These are phyloP conservation scores for Phialophora verrucosa DNA, from an alignment of 2,329 filamentous ascomycete species.

Conservation along the genomic window DNA sequence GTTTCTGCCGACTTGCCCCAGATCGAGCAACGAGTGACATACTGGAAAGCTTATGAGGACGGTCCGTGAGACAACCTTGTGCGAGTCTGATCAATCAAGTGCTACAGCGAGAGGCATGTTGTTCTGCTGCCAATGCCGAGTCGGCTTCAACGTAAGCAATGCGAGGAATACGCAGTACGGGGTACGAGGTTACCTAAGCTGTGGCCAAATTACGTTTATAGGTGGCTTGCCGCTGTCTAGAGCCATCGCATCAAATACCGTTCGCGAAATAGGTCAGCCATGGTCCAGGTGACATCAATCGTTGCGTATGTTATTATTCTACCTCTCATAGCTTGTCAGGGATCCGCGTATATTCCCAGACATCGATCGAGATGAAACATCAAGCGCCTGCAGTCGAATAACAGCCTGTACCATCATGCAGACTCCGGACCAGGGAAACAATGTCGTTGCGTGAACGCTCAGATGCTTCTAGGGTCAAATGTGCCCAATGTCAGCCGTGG, in stretches of 20 bases:
- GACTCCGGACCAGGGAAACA: neutral
- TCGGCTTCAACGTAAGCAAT: neutral
- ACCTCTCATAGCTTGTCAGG: neutral
- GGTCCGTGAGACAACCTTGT: neutral
- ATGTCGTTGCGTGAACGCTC: neutral
- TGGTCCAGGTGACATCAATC: neutral
- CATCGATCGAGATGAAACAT: neutral
- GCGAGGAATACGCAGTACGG: neutral
- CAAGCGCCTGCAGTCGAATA: neutral
- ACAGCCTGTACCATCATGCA: neutral
- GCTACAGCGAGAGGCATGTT: neutral
- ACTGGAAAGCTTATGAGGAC: neutral
- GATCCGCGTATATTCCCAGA: neutral
- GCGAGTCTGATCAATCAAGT: neutral
- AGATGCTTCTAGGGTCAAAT: neutral
- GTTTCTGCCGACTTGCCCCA: neutral
- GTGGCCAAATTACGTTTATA: neutral
- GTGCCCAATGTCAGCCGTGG: constrained; percentile 29
- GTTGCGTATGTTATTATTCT: neutral
- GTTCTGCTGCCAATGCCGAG: neutral
- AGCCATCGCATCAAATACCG: neutral
- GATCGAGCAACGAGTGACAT: neutral
- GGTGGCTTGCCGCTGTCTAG: neutral
- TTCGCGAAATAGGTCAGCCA: neutral
- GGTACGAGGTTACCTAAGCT: neutral